phyloP scores from a whole-genome alignment of 169 alveolate species.

The Plasmodium coatneyi region DNA sequence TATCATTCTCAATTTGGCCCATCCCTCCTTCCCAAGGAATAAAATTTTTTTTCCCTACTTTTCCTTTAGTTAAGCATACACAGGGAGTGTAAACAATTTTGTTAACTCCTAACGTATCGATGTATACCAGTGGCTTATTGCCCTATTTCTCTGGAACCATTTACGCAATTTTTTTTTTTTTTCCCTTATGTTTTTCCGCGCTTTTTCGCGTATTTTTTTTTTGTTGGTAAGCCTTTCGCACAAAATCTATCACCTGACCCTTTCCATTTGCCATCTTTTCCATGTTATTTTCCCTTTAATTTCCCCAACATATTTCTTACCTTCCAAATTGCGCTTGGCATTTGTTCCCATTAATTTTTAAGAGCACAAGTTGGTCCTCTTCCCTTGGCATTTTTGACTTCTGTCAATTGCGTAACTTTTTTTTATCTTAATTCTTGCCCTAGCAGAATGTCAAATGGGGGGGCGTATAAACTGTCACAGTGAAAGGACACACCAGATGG shows the following conservation, averaged over 20 bases:
- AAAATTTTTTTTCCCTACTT: background rate
- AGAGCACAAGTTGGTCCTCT: background rate
- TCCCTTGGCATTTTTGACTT: background rate
- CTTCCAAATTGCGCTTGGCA: background rate
- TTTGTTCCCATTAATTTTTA: background rate
- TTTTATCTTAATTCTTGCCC: background rate
- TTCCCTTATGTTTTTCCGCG: background rate
- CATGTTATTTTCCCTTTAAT: slow-evolving; percentile 1
- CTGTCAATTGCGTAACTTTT: background rate
- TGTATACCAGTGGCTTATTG: background rate
- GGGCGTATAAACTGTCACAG: background rate
- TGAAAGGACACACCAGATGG: background rate
- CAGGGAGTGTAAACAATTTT: background rate
- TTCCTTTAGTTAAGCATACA: background rate
- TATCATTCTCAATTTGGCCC: background rate
- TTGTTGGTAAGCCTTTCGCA: background rate
- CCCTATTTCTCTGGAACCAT: background rate
- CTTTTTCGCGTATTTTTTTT: background rate
- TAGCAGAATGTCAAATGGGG: background rate
- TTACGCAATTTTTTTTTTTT: background rate
- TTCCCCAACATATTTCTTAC: background rate
- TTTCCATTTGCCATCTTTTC: background rate
- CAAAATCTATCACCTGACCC: background rate
- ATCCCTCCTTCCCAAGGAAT: background rate
- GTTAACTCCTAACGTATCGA: background rate